Base-by-base conservation (phyloP, 1,284 basidiomycete genomes). In the Apiotrichum siamense region DNA sequence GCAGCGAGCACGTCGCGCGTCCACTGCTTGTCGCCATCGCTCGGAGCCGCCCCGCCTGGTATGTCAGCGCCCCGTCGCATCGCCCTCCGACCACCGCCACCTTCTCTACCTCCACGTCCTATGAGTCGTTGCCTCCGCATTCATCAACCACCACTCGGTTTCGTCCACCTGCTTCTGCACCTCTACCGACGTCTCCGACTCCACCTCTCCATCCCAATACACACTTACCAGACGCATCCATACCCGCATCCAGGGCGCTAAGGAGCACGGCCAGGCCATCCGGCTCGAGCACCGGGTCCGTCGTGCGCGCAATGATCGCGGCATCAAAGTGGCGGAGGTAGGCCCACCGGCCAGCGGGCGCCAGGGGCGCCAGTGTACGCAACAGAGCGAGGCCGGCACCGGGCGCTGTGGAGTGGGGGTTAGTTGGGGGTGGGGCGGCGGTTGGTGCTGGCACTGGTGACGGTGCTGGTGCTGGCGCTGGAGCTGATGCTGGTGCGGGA, bases 301-400 rank as follows among this genome's bases (percentile, higher is more conserved):
- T 44, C 25, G 70, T 64, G 7, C 29, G 54, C 3, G 58, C 37
- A 9, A 69, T 43, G 29, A 57, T 54, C 12, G 3, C 35, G 4
- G 68, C 49, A 6, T 62, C 54, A 33, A 66, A 66, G 40, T 61
- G 49, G 9, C 50, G 39, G 17, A 57, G 51, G 43, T 44, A 53
- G 36, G 60, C 15, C 50, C 46, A 18, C 39, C 46, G 35, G 42
- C 35, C 15, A 44, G 45, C 7, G 29, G 49, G 18, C 32, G 47
- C 2, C 44, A 43, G 25, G 18, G 42, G 15, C 12, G 33, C 25
- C 3, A 69, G 49, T 4, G 62, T 48, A 18, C 63, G 59, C 1
- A 72, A 50, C 44, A 72, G 61, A 18, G 58, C 41, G 7, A 72
- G 58, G 21, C 65, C 67, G 1, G 67, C 43, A 9, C 68, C 67